A percentile compares a stretch with the other conserved stretches of the same genome.
phyloP scores from a whole-genome alignment of 2,329 filamentous ascomycete genomes.

The Fusarium stilboides region DNA sequence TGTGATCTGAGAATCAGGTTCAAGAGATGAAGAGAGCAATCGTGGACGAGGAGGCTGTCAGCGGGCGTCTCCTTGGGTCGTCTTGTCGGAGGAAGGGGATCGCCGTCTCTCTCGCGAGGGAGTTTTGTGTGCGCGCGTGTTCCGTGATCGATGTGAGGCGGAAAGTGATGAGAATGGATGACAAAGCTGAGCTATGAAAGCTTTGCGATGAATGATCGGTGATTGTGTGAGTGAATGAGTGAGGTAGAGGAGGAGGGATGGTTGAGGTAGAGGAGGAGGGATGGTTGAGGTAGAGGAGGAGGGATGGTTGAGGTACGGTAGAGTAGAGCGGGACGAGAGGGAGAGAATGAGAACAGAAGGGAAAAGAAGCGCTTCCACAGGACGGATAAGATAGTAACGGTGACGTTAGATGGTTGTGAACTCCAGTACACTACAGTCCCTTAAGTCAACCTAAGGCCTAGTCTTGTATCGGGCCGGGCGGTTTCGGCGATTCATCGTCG shows the following conservation, averaged over 20 bases:
- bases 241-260: constrained; percentile 22
- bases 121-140: constrained; percentile 27
- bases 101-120: constrained; percentile 29
- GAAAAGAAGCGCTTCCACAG: constrained; percentile 17
- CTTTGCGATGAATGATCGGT: constrained; percentile 15
- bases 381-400: constrained; percentile 34
- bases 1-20: constrained; percentile 17
- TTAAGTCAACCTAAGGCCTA: constrained; percentile 10
- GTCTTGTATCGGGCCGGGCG: constrained; percentile 46
- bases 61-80: constrained; percentile 34
- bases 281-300: constrained; percentile 21
- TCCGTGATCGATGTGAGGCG: constrained; percentile 41
- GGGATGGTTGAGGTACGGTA: constrained; percentile 19
- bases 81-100: constrained; percentile 39
- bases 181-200: constrained; percentile 5
- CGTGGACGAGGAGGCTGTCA: constrained; percentile 26
- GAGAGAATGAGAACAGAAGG: constrained; percentile 12
- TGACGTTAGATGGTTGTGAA: constrained; percentile 50
- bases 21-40: constrained; percentile 5
- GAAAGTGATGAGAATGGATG: constrained; percentile 4
- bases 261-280: constrained; percentile 16
- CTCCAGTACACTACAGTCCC: background rate
- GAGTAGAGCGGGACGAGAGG: constrained; percentile 30
- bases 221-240: constrained; percentile 9
- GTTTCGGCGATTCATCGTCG: constrained; percentile 49